phyloP scores from a whole-genome alignment of 768 basidiomycete genomes.

The Chalciporus sphaerocephalus region DNA sequence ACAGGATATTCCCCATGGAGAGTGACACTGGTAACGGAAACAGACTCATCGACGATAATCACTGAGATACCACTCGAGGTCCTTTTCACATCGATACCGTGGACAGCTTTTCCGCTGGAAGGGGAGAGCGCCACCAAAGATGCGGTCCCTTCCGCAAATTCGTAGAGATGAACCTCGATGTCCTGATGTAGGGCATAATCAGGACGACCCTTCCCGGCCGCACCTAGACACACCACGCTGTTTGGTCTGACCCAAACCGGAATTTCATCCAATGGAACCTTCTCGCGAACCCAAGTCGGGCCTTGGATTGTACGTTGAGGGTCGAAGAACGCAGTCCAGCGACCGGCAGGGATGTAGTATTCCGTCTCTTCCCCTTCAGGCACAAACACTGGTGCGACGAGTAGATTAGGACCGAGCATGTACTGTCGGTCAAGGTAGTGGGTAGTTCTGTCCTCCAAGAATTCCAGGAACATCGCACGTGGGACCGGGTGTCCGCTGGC shows the following conservation, averaged over 20 bases:
- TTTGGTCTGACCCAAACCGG: conserved; percentile 64
- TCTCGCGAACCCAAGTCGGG: conserved; percentile 58
- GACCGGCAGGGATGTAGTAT: conserved; percentile 58
- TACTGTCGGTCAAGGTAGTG: conserved; percentile 59
- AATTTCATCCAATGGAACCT: conserved; percentile 58
- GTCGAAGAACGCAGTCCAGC: conserved; percentile 60
- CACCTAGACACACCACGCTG: conserved; percentile 40
- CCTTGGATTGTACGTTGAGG: conserved; percentile 51
- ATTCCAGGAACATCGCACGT: conserved; percentile 66
- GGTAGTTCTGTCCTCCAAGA: conserved; percentile 53
- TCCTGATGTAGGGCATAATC: conserved; percentile 35
- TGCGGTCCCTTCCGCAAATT: conserved; percentile 40
- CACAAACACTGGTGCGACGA: conserved; percentile 61
- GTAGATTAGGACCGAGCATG: conserved; percentile 54
- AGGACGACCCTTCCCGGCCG: conserved; percentile 46
- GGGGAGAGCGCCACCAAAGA: conserved; percentile 17
- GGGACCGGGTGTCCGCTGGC: conserved; percentile 52
- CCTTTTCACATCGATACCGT: conserved; percentile 11
- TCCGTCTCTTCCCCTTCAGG: conserved; percentile 49
- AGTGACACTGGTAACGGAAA: conserved; percentile 8
- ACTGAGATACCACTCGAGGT: conserved; percentile 8
- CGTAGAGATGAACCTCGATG: conserved; percentile 52
- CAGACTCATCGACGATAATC: conserved; percentile 4
- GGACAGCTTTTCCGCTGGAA: neutral
- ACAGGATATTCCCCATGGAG: conserved; percentile 14